These are phyloP conservation scores for Malassezia cuniculi DNA, from an alignment of 1,284 basidiomycete species.

Conservation along the genomic window DNA sequence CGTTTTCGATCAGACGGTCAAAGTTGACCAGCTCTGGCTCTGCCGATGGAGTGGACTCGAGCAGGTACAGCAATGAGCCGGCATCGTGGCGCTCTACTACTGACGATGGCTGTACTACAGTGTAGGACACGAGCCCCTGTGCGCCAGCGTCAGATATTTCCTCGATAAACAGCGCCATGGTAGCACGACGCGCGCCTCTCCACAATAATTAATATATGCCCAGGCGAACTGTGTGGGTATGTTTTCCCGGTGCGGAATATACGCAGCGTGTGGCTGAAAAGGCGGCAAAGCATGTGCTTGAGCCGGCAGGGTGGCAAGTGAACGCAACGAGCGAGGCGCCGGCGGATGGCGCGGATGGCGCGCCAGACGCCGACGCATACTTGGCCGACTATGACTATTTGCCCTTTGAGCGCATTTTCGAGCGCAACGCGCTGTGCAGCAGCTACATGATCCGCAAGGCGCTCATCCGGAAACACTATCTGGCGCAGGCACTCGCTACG, in stretches of 20 bases:
- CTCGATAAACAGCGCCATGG: background rate
- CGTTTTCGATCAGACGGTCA: slow-evolving; percentile 20
- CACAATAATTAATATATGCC: slow-evolving; percentile 1
- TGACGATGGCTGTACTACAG: slow-evolving; percentile 14
- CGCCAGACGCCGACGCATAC: slow-evolving; percentile 16
- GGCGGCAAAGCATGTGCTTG: slow-evolving; percentile 20
- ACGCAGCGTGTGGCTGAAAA: slow-evolving; percentile 27
- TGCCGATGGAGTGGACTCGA: slow-evolving; percentile 4
- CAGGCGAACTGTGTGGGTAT: slow-evolving; percentile 19
- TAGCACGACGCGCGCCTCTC: slow-evolving; percentile 1
- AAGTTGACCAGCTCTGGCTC: slow-evolving; percentile 17
- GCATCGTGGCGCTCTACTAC: slow-evolving; percentile 22
- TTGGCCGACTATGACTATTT: slow-evolving; percentile 39
- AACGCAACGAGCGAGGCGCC: background rate
- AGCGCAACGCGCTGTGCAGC: slow-evolving; percentile 49
- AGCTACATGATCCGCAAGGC: slow-evolving; percentile 82
- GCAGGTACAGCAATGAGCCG: slow-evolving; percentile 22
- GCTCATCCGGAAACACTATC: slow-evolving; percentile 85
- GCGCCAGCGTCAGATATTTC: too few relatives aligned
- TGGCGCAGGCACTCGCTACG: slow-evolving; percentile 60
- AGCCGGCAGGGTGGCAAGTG: slow-evolving; percentile 21
- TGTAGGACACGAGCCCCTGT: background rate
- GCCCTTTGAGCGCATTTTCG: slow-evolving; percentile 31
- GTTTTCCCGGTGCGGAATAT: slow-evolving; percentile 36
- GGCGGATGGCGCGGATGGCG: background rate